These are phyloP conservation scores for Globisporangium middletonii DNA, from an alignment of 352 stramenopile genomes.

Conservation along the genomic window DNA sequence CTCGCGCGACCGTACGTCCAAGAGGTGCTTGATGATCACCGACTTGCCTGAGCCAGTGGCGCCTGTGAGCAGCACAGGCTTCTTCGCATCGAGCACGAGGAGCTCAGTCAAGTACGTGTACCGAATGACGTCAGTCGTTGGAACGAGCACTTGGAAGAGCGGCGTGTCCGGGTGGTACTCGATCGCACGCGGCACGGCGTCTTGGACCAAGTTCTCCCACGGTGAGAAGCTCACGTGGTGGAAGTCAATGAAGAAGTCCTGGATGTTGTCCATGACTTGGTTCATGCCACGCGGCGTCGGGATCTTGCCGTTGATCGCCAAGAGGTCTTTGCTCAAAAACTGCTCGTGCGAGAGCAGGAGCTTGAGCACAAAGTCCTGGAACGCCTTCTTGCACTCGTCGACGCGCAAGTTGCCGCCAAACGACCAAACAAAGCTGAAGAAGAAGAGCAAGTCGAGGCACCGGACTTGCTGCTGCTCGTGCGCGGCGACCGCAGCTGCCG, in stretches of 20 bases:
- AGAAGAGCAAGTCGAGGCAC: slow-evolving; percentile 56
- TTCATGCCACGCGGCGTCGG: slow-evolving; percentile 28
- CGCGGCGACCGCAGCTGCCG: slow-evolving; percentile 16
- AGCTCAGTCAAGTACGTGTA: slow-evolving; percentile 56
- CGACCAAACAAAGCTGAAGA: slow-evolving; percentile 70
- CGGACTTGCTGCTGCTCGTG: slow-evolving; percentile 43
- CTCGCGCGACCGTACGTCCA: slow-evolving; percentile 27
- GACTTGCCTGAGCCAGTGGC: slow-evolving; percentile 88
- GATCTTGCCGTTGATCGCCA: slow-evolving; percentile 50
- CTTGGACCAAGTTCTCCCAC: slow-evolving; percentile 27
- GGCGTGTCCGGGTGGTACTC: slow-evolving; percentile 19
- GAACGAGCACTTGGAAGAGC: slow-evolving; percentile 55
- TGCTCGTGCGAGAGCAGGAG: slow-evolving; percentile 39
- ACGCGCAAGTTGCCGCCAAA: slow-evolving; percentile 60
- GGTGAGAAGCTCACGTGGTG: slow-evolving; percentile 54
- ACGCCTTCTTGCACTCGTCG: slow-evolving; percentile 25
- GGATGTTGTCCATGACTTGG: slow-evolving; percentile 47
- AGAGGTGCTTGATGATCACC: slow-evolving; percentile 66
- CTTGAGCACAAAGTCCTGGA: slow-evolving; percentile 48
- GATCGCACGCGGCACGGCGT: slow-evolving; percentile 10
- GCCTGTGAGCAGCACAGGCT: slow-evolving; percentile 83
- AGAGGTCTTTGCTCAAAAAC: slow-evolving; percentile 42
- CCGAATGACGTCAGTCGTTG: slow-evolving; percentile 58
- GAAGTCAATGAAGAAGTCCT: slow-evolving; percentile 69
- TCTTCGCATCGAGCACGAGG: slow-evolving; percentile 49